Base-by-base conservation (phyloP, 2,329 filamentous ascomycete genomes). In the Xylaria sp. region DNA sequence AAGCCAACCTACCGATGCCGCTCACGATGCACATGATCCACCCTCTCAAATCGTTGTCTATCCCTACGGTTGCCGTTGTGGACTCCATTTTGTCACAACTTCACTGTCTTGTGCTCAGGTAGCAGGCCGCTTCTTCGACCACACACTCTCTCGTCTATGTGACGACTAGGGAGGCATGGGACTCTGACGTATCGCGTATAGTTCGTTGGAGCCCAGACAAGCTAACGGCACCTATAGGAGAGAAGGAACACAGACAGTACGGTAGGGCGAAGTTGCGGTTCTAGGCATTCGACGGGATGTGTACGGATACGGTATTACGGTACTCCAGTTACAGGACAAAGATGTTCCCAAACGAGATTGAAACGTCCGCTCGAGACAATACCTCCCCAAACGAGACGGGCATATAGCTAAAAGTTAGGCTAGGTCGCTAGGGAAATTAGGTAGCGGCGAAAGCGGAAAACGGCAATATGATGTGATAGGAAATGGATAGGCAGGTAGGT, bases 21-120 rank as follows among this genome's bases (percentile, higher is more conserved):
- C 93, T 96, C 76, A 93, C 92, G 67, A 93, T 82, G 72, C 84
- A 88, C 90, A 98, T 92, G 70, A 98, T 89, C 94, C 94, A 98
- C 71, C 95, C 94, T 66, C 93, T 87, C 65, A 89, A 89, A 80
- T 98, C 94, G 80, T 94, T 95, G 74, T 87, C 84, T 67, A 90
- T 72, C 35, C 71, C 76, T 52, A 68, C 70, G 58, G 67, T 68
- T 55, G 75, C 74, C 79, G 82, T 83, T 73, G 19, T 27, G 11
- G 49, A 43, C 25, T 61, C 43, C 31, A 49, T 65, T 53, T 58
- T 56, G 58, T 64, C 60, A 63, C 57, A 55, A 62, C 46, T 33
- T 52, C 48, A 61, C 43, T 25, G 21, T 67, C 65, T 64, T 65
- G 55, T 64, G 51, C 60, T 65, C 64, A 37, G n/a, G n/a, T 56